Conservation (phyloP, 1,284 basidiomycete genomes). For the Marasmius sp. region DNA sequence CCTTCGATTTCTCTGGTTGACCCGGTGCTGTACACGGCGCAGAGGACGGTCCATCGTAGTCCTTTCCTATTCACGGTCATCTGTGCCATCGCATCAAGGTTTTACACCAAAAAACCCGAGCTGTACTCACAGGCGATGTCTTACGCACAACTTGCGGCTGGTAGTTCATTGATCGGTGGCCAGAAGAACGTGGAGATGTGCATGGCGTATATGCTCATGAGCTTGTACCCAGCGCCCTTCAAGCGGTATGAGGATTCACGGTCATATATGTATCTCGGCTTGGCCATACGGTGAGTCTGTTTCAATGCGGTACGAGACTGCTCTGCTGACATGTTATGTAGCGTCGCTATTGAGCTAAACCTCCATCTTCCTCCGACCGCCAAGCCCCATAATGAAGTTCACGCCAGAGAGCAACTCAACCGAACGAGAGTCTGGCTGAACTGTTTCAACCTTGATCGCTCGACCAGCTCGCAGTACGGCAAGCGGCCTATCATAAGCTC, state of each 20-base stretch:
- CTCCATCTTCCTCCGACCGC: slow-evolving; percentile 74
- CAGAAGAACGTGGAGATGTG: slow-evolving; percentile 76
- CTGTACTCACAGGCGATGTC: slow-evolving; percentile 69
- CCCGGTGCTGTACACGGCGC: slow-evolving; percentile 73
- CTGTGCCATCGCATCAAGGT: slow-evolving; percentile 76
- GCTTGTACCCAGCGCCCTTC: slow-evolving; percentile 71
- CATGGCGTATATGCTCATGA: slow-evolving; percentile 71
- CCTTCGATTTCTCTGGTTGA: slow-evolving; percentile 70
- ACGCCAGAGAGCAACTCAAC: slow-evolving; percentile 82
- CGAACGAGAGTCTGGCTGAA: slow-evolving; percentile 87
- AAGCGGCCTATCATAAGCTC: slow-evolving; percentile 75
- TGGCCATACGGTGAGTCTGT: slow-evolving; percentile 64
- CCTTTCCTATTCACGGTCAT: slow-evolving; percentile 83
- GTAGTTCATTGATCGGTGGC: slow-evolving; percentile 68
- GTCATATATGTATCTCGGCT: slow-evolving; percentile 76
- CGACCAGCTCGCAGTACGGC: slow-evolving; percentile 80
- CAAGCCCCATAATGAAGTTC: slow-evolving; percentile 65
- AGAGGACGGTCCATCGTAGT: slow-evolving; percentile 69
- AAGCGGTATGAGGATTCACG: slow-evolving; percentile 79
- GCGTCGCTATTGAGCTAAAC: slow-evolving; percentile 82
- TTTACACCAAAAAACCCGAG: slow-evolving; percentile 61
- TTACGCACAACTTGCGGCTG: slow-evolving; percentile 71
- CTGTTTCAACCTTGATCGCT: slow-evolving; percentile 84
- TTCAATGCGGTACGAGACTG: not conserved
- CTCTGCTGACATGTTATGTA: slow-evolving; percentile 21